Evolutionary conservation across 179 eudicot genomes (phyloP).

Genomic region (Silene coronaria): DNA sequence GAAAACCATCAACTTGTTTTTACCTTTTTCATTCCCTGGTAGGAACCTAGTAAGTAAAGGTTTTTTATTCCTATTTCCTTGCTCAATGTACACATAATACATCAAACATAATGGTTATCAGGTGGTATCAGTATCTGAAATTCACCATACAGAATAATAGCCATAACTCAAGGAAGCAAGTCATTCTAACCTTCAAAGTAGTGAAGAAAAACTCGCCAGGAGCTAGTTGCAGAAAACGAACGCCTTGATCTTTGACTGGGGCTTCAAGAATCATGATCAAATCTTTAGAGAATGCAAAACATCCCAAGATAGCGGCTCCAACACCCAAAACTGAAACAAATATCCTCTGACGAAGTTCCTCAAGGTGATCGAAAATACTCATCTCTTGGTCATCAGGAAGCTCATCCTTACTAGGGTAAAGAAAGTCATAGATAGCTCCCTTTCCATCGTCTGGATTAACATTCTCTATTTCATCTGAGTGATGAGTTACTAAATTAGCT

Average conservation of each 20-base stretch:
- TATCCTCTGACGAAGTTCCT: slow-evolving; percentile 78
- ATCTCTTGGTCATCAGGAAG: slow-evolving; percentile 97
- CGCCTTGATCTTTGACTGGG: slow-evolving; percentile 87
- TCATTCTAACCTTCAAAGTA: slow-evolving; percentile 63
- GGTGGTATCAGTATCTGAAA: background rate
- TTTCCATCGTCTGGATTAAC: slow-evolving; percentile 34
- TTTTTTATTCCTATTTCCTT: background rate
- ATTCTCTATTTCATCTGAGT: slow-evolving; percentile 34
- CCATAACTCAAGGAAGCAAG: background rate
- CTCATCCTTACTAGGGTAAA: slow-evolving; percentile 85
- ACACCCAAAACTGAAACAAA: slow-evolving; percentile 89
- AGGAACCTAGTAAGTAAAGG: background rate
- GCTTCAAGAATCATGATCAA: slow-evolving; percentile 77
- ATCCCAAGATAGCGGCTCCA: slow-evolving; percentile 84
- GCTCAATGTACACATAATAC: background rate
- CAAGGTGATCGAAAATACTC: slow-evolving; percentile 89
- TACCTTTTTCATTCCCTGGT: background rate
- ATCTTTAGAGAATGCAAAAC: slow-evolving; percentile 89
- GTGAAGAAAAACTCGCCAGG: slow-evolving; percentile 99
- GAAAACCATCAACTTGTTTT: background rate
- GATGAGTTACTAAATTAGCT: slow-evolving; percentile 32
- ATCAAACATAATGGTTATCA: background rate
- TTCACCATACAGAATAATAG: background rate
- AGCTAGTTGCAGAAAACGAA: slow-evolving; percentile 85
- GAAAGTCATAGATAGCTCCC: slow-evolving; percentile 61